Base-by-base conservation (phyloP, 2,329 filamentous ascomycete genomes). In the Elsinoe australis region DNA sequence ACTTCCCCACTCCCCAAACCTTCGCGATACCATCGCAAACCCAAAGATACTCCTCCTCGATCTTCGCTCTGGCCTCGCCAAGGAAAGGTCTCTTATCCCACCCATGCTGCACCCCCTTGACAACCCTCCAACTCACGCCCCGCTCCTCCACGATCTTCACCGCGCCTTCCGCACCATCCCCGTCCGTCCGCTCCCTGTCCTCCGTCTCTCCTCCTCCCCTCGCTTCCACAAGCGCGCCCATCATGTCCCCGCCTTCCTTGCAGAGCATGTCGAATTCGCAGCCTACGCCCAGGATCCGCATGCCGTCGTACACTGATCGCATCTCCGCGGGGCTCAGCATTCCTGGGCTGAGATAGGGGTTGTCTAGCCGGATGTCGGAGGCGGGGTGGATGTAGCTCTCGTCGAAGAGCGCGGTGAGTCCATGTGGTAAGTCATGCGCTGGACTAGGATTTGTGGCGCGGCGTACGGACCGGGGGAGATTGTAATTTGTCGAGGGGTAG, bases 41-140 rank as follows among this genome's bases (percentile, higher is more conserved):
- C 53, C 73, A 67, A 31, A 65, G 55, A 56, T 82, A 82, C 51
- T 79, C 65, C 47, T 70, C 65, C 54, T 73, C 65, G n/a, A 75
- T 71, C 18, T 71, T 71, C 1, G 67, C 65, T 2, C 72, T 72
- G 26, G 72, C 71, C 39, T 18, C 71, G 18, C 77, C 59, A 3
- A 78, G 79, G 56, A 80, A 82, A 0, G 79, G 78, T 21, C 74
- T 74, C 64, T 83, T 84, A 56, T 84, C 80, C 73, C 80, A 84
- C 0, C 73, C 80, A 58, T 83, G 80, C 21, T 73, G 71, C 17
- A 80, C 79, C 2, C 70, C 76, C 3, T 69, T 65, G 2, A 83
- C 71, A 63, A 79, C 74, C 19, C 72, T 72, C 55, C 80, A 81
- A 45, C 69, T 65, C 1, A 83, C 74, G 5, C 70, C 69, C 64